A percentile compares a stretch with the other conserved stretches of the same genome.
These are phyloP conservation scores for Saccharomyces hybrid DNA, from an alignment of 1,139 yeast genomes.

Conservation along the genomic window DNA sequence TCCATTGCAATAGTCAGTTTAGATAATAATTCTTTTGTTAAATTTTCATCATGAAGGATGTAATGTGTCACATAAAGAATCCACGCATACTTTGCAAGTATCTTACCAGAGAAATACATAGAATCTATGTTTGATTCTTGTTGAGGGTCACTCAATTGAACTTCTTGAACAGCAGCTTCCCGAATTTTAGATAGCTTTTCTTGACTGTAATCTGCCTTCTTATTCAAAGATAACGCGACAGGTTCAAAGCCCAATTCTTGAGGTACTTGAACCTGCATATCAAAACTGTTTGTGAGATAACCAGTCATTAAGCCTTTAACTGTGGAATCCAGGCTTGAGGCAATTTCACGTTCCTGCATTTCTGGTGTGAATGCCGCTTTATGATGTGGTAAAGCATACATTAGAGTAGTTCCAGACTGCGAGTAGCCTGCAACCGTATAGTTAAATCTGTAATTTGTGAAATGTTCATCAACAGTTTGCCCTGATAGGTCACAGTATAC, in stretches of 20 bases:
- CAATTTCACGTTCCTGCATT: conserved; percentile 26
- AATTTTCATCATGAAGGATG: conserved; percentile 41
- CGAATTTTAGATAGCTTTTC: conserved; percentile 37
- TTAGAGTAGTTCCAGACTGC: conserved; percentile 33
- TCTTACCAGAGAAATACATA: conserved; percentile 72
- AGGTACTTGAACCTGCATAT: conserved; percentile 44
- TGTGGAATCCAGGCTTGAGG: conserved; percentile 50
- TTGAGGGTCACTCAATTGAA: conserved; percentile 42
- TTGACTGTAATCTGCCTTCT: conserved; percentile 34
- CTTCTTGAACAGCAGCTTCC: conserved; percentile 45
- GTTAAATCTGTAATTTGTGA: conserved; percentile 33
- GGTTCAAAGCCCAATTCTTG: conserved; percentile 48
- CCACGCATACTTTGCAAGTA: conserved; percentile 67
- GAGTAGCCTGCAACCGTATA: conserved; percentile 35
- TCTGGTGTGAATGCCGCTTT: conserved; percentile 37
- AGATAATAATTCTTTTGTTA: conserved; percentile 43
- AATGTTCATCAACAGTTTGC: conserved; percentile 21
- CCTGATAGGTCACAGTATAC: conserved; percentile 28
- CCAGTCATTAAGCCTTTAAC: conserved; percentile 63
- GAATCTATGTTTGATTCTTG: conserved; percentile 58
- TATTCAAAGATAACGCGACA: conserved; percentile 42
- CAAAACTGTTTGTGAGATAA: conserved; percentile 42
- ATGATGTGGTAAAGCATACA: conserved; percentile 64
- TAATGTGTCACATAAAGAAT: conserved; percentile 55
- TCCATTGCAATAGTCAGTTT: conserved; percentile 52